phyloP scores from a whole-genome alignment of 768 basidiomycete genomes.

The Leccinum fibrillosum region DNA sequence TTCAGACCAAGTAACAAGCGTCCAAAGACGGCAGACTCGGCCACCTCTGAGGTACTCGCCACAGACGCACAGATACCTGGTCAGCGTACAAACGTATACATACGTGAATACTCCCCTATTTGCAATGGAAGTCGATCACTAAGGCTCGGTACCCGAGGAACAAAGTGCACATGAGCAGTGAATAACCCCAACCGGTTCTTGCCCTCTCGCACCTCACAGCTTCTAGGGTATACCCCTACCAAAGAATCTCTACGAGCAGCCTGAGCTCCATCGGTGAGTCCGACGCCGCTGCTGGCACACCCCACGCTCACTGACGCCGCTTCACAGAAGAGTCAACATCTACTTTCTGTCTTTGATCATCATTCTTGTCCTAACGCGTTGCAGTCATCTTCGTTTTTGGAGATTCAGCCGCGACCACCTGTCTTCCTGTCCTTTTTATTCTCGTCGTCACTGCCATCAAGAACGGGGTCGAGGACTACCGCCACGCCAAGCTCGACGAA shows the following conservation, averaged over 20 bases:
- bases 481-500: constrained; percentile 81
- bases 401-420: constrained; percentile 75
- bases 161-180: constrained; percentile 92
- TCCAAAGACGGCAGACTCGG: constrained; percentile 30
- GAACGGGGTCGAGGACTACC: constrained; percentile 94
- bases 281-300: background rate
- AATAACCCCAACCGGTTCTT: constrained; percentile 30
- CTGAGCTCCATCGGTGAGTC: constrained; percentile 66
- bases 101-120: constrained; percentile 76
- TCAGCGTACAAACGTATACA: constrained; percentile 63
- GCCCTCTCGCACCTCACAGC: background rate
- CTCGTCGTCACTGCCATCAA: constrained; percentile 88
- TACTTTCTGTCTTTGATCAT: constrained; percentile 87
- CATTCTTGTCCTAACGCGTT: constrained; percentile 15
- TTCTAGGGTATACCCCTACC: constrained; percentile 86
- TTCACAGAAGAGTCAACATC: constrained; percentile 78
- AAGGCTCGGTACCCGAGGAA: constrained; percentile 81
- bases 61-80: constrained; percentile 41
- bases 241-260: constrained; percentile 90
- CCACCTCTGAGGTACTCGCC: constrained; percentile 23
- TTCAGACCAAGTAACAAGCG: constrained; percentile 58
- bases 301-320: background rate
- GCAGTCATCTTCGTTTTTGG: constrained; percentile 89
- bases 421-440: constrained; percentile 86
- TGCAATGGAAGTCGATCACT: constrained; percentile 57